A percentile compares a stretch with the other conserved stretches of the same genome.
Evolutionary conservation across 148 eudicot species (phyloP).

Genomic region (Dysphania ambrosioides): DNA sequence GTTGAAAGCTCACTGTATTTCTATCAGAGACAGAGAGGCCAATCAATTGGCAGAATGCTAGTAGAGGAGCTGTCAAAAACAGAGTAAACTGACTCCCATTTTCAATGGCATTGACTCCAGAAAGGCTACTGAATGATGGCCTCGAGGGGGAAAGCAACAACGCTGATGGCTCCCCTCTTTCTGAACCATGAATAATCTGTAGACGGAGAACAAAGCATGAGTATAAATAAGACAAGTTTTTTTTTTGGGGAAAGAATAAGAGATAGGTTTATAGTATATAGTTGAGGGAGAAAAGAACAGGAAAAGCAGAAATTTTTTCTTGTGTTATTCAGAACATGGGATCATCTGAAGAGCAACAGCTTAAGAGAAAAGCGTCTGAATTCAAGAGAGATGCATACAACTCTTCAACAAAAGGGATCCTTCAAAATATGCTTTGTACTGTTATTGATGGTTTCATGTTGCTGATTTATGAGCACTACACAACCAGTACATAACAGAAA

Average conservation of each 20-base stretch:
- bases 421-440: neutral
- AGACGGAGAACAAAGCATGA: conserved; percentile 18
- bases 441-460: neutral
- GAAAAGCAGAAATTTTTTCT: too few species aligned
- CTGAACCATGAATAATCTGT: conserved; percentile 92
- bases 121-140: conserved; percentile 56
- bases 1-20: conserved; percentile 45
- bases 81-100: conserved; percentile 86
- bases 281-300: neutral
- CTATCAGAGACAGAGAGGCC: conserved; percentile 49
- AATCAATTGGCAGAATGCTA: conserved; percentile 86
- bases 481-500: neutral
- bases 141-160: conserved; percentile 73
- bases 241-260: too few species aligned
- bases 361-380: neutral
- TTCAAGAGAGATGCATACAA: neutral
- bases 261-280: neutral
- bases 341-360: neutral
- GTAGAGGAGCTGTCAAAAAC: conserved; percentile 85
- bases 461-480: neutral
- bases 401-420: neutral
- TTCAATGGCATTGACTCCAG: conserved; percentile 38
- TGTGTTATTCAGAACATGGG: neutral
- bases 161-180: conserved; percentile 84
- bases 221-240: neutral